Evolutionary conservation across 129 eudicot species (phyloP), one percentile per base, ranked within the genome.

Genomic region (Tanacetum coccineum): DNA sequence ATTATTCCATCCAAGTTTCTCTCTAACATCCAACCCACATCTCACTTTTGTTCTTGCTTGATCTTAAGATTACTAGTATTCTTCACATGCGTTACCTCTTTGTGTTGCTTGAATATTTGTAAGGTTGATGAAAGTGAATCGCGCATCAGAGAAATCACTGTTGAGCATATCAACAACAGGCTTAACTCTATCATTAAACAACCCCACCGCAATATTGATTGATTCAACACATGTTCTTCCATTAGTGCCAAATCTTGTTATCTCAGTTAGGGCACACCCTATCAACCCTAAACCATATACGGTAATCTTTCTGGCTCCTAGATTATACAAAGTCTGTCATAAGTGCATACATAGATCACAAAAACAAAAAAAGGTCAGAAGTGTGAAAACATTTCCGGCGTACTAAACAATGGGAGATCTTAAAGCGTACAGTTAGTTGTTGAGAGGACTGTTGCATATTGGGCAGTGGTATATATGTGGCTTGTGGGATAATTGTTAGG

Each of bases 291-390:
- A 9, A 28, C 83, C 89, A 13, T 71, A 65, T 22, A 80, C 39
- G 0, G 72, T 86, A 10, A 84, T 21, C 42, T 81, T 84, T 50
- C 86, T 71, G 42, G 86, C 89, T 51, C 85, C 89, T 44, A 11
- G 25, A 0, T 67, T 59, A 63, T 84, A 80, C 44, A 84, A 36
- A n/a, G 46, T 70, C 88, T 81, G 21, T 42, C 51, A 64, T 26
- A 28, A 22, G 25, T 22, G 2, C 25, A 4, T 3, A 28, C 4
- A 28, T 28, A 28, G 36, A 28, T 28, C 36, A 53, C 12, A 1
- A 22, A 22, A 5, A 10, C 4, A 53, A 71, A 1, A 15, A 2
- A 28, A 48, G 9, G 17, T 26, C 30, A 6, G 51, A 9, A 14
- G 2, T 32, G 18, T 18, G 51, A 49, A n/a, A 64, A 25, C 28